Base-by-base conservation (phyloP, 768 basidiomycete species). In the Myochromella boudieri region DNA sequence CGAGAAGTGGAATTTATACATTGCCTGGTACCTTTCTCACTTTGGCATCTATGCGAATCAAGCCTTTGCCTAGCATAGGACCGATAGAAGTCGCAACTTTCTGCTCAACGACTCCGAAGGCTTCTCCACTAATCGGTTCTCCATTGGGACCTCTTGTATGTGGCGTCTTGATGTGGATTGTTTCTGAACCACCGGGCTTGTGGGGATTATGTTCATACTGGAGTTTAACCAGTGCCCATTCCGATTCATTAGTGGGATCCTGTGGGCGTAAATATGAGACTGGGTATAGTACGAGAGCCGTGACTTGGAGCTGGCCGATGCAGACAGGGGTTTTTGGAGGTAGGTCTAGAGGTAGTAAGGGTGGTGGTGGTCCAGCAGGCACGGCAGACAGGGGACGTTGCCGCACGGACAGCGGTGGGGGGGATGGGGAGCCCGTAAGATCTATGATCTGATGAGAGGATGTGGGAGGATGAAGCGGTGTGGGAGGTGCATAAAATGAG, bases 31-130 rank as follows among this genome's bases (percentile, higher is more conserved):
- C 81, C 66, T 81, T 82, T 51, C 80, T 76, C 47, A 88, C 80
- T 69, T 85, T 85, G 31, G 84, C 85, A 61, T 91, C 90, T 44
- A 91, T 67, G 36, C 87, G 78, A 57, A 92, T 89, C 42, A 92
- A 73, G 42, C 90, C 90, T 55, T 87, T 89, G 12, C 86, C 85
- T 42, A 95, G 70, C 84, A 95, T 85, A 6, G 88, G 88, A 0
- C 88, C 91, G 22, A 95, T 69, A 34, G 80, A 70, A 27, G 80
- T 81, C 4, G 90, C 89, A 24, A 89, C 85, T 59, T 85, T 91
- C 64, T 91, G 90, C 60, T 94, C 92, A 24, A 94, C 80, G 15
- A 95, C 85, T 4, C 78, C 92, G 55, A 95, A 95, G 11, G 71
- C 72, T 41, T 93, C 88, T 2, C 83, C 83, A 5, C 71, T 60